A percentile compares a stretch with the other conserved stretches of the same genome.
Conservation (phyloP, 306 rosid genomes). For the Canavalia ensiformis region DNA sequence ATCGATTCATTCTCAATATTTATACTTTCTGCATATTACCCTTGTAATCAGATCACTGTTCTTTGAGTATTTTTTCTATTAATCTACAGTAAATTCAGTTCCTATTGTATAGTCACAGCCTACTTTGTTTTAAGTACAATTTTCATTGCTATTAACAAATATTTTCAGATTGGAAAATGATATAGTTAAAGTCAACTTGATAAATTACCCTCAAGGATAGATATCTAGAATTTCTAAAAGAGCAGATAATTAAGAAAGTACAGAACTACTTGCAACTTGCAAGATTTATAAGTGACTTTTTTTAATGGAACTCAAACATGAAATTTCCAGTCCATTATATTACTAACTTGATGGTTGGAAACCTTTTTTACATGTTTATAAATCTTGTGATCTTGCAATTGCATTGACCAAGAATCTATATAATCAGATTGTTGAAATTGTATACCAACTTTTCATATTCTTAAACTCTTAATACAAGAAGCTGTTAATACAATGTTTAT, state of each 20-base stretch:
- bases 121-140: not conserved
- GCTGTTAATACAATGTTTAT: not conserved
- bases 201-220: slow-evolving; percentile 1
- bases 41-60: not conserved
- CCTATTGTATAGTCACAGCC: not conserved
- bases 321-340: not conserved
- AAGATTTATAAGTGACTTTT: slow-evolving; percentile 7
- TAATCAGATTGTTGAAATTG: not conserved
- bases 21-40: not conserved
- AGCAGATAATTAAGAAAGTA: slow-evolving; percentile 1
- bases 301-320: not conserved
- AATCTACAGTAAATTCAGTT: not conserved
- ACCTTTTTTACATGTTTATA: slow-evolving; percentile 23
- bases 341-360: not conserved
- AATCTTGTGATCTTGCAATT: slow-evolving; percentile 28
- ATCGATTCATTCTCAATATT: not conserved
- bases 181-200: not conserved
- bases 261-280: not conserved
- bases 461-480: not conserved
- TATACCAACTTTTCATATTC: not conserved
- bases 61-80: not conserved
- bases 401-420: not conserved
- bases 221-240: slow-evolving; percentile 12
- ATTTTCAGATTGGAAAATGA: slow-evolving; percentile 5
- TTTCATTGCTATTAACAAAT: not conserved